Conservation (phyloP, 257 asterid genomes). For the Solanum medicagineum region DNA sequence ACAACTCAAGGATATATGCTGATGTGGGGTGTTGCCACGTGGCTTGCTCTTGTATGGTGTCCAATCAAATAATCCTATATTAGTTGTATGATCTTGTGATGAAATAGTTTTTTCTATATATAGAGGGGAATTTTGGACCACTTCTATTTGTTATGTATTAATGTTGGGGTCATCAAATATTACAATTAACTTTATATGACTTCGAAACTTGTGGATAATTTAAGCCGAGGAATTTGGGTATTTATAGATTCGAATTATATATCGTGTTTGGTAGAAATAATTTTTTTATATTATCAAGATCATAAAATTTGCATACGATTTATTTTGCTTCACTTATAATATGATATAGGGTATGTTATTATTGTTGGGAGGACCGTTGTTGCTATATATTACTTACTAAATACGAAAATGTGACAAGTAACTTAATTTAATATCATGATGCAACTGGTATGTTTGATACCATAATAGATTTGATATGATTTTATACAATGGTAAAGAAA, state of each 20-base stretch:
- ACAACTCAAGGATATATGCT: not conserved
- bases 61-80: not conserved
- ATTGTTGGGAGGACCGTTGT: not conserved
- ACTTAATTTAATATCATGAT: not conserved
- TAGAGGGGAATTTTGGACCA: not conserved
- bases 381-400: not conserved
- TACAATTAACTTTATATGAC: not conserved
- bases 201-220: not conserved
- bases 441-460: not conserved
- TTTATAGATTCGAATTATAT: not conserved
- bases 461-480: too few relatives aligned
- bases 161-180: not conserved
- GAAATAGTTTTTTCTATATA: not conserved
- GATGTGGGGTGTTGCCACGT: constrained; percentile 6
- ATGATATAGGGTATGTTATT: not conserved
- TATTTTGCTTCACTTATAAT: not conserved
- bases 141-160: not conserved
- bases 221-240: not conserved
- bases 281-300: not conserved
- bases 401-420: not conserved
- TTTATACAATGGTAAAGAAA: not conserved
- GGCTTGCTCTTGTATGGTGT: not conserved
- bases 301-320: not conserved
- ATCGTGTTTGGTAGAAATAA: not conserved
- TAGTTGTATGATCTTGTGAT: too few relatives aligned